These are phyloP conservation scores for Venturia aucupariae DNA, from an alignment of 2,329 filamentous ascomycete genomes.

Conservation along the genomic window DNA sequence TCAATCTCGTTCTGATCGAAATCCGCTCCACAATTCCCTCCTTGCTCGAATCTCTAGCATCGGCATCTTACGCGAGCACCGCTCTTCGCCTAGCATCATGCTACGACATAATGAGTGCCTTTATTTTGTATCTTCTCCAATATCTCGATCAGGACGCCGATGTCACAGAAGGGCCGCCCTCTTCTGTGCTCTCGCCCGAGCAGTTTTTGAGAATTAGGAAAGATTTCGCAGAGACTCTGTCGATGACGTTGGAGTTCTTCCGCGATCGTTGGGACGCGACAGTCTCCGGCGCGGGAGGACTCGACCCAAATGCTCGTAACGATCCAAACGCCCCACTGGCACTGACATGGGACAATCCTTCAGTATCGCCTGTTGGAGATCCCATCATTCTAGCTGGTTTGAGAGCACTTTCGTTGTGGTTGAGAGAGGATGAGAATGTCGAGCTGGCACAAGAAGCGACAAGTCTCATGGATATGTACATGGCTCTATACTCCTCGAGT, in stretches of 20 bases:
- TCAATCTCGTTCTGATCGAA: slow-evolving; percentile 58
- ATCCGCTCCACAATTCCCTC: slow-evolving; percentile 53
- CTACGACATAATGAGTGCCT: slow-evolving; percentile 52
- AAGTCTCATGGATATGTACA: slow-evolving; percentile 53
- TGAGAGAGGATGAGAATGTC: slow-evolving; percentile 59
- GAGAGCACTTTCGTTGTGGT: slow-evolving; percentile 53
- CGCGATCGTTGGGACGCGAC: slow-evolving; percentile 59
- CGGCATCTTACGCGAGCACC: slow-evolving; percentile 40
- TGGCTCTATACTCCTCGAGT: slow-evolving; percentile 47
- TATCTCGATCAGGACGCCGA: slow-evolving; percentile 18
- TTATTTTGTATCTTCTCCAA: slow-evolving; percentile 22
- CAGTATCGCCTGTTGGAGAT: slow-evolving; percentile 37
- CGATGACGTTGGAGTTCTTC: slow-evolving; percentile 54
- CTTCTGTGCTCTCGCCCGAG: slow-evolving; percentile 45
- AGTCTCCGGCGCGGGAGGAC: slow-evolving; percentile 50
- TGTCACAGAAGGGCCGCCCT: slow-evolving; percentile 17
- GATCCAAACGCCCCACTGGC: slow-evolving; percentile 7
- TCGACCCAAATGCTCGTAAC: slow-evolving; percentile 48
- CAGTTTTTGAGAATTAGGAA: slow-evolving; percentile 53
- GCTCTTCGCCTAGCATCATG: slow-evolving; percentile 50
- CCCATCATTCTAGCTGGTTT: slow-evolving; percentile 51
- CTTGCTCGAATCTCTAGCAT: slow-evolving; percentile 50
- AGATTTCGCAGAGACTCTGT: slow-evolving; percentile 54
- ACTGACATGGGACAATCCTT: slow-evolving; percentile 49
- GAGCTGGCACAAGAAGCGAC: slow-evolving; percentile 44